A percentile compares a stretch with the other conserved stretches of the same genome.
phyloP scores from a whole-genome alignment of 2,329 filamentous ascomycete genomes.

The Neopestalotiopsis sp. region DNA sequence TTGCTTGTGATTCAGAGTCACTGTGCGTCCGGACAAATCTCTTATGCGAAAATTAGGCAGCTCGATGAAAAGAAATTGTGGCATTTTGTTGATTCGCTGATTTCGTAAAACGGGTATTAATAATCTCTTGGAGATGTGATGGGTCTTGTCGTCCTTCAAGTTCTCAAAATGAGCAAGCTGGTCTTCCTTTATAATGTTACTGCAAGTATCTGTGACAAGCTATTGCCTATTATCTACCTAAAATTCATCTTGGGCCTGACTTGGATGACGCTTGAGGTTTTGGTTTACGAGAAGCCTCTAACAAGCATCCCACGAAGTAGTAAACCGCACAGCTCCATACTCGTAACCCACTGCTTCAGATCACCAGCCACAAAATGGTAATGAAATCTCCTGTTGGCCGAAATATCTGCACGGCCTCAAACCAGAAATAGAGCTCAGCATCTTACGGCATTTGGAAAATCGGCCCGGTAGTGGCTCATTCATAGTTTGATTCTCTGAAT shows the following conservation, averaged over 20 bases:
- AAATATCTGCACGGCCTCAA: not conserved
- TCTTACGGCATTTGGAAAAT: not conserved
- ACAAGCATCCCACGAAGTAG: not conserved
- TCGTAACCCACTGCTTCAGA: not conserved
- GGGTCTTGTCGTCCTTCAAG: not conserved
- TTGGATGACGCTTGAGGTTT: not conserved
- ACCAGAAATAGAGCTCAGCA: not conserved
- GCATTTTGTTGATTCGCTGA: slow-evolving; percentile 22
- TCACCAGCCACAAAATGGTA: not conserved
- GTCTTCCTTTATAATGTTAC: not conserved
- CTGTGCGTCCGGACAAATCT: slow-evolving; percentile 29
- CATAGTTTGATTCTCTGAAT: not conserved
- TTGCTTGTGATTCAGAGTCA: slow-evolving; percentile 30
- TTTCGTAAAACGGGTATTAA: not conserved
- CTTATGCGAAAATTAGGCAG: slow-evolving; percentile 37
- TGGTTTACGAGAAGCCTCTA: not conserved
- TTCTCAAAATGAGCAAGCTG: not conserved
- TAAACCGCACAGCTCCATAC: not conserved
- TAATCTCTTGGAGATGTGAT: not conserved
- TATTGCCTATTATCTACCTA: not conserved
- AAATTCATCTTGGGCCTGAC: not conserved
- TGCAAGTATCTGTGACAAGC: not conserved
- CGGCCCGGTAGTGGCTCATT: not conserved
- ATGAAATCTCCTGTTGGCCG: not conserved
- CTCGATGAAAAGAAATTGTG: slow-evolving; percentile 38